phyloP scores from a whole-genome alignment of 345 rosid species.

The Kernera saxatilis region DNA sequence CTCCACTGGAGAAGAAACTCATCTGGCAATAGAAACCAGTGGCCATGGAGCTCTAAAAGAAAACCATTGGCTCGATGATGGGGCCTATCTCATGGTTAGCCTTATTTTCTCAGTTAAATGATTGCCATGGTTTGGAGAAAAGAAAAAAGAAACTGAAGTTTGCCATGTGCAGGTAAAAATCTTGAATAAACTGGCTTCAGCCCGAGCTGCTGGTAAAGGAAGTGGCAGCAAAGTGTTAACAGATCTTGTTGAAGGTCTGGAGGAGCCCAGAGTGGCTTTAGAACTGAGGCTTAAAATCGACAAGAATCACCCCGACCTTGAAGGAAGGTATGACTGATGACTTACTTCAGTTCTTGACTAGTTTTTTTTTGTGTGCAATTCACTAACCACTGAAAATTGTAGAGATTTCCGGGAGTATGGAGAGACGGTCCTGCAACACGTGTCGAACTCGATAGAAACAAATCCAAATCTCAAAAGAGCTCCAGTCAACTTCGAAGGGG shows the following conservation, averaged over 20 bases:
- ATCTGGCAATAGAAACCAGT: constrained; percentile 97
- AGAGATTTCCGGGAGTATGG: constrained; percentile 91
- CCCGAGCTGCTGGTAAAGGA: constrained; percentile 62
- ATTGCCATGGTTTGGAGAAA: neutral
- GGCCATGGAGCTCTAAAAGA: constrained; percentile 98
- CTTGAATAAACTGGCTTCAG: constrained; percentile 90
- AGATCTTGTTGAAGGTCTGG: constrained; percentile 74
- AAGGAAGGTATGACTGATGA: constrained; percentile 66
- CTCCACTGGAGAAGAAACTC: constrained; percentile 77
- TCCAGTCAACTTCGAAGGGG: constrained; percentile 88
- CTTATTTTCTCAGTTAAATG: constrained; percentile 11
- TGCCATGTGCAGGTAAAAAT: constrained; percentile 66
- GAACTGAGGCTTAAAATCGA: constrained; percentile 86
- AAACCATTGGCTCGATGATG: constrained; percentile 99
- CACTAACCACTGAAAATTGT: constrained; percentile 11
- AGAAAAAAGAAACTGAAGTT: neutral
- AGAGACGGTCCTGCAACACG: constrained; percentile 72
- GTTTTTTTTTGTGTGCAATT: neutral
- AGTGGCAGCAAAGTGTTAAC: constrained; percentile 85
- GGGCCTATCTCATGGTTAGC: constrained; percentile 96
- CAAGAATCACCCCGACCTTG: constrained; percentile 77
- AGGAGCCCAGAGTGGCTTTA: constrained; percentile 66
- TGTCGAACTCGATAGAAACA: constrained; percentile 47
- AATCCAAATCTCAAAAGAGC: constrained; percentile 71
- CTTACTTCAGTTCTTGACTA: neutral